Base-by-base conservation (phyloP, 2,329 filamentous ascomycete genomes). In the Fusarium pseudocircinatum region DNA sequence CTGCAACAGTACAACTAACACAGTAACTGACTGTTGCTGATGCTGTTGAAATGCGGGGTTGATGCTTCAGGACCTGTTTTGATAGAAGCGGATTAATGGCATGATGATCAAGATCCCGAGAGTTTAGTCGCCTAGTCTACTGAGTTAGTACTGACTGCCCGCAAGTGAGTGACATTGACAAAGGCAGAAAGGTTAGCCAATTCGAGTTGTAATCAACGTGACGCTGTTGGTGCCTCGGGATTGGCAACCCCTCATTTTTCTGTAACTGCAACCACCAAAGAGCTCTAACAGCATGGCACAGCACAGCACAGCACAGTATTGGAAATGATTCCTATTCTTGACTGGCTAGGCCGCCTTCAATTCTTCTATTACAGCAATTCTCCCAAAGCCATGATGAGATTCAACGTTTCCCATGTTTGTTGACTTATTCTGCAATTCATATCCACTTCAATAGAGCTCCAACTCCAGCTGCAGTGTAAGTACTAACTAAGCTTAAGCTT, bases 41-140 rank as follows among this genome's bases (percentile, higher is more conserved):
- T 49, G 46, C 57, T 57, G 39, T 32, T 52, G 34, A 71, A 65
- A 58, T 74, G 71, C 71, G 71, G 71, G 71, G 71, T 73, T 54
- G 47, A 20, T 18, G 34, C 44, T 43, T 47, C 30, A 37, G 24
- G 62, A 50, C 59, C 40, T 65, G 62, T 28, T 40, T 61, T 32
- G 53, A 52, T 71, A 30, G 54, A 66, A 66, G 42, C 47, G 56
- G 69, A 44, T 56, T 56, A 61, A 72, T 59, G 40, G 16, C 53
- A 67, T 54, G 70, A 39, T 57, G 70, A 73, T 67, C 63, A 68
- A 67, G 40, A 30, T 53, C 18, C 36, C 46, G 20, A 50, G 49
- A 22, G 40, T 47, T 53, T n/a, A 20, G 46, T 49, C 26, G 47
- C 16, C 32, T 22, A 28, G 5, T 28, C 5, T 28, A n/a, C 28